Base-by-base conservation (phyloP, 257 asterid species). In the Thymus quinquecostatus region DNA sequence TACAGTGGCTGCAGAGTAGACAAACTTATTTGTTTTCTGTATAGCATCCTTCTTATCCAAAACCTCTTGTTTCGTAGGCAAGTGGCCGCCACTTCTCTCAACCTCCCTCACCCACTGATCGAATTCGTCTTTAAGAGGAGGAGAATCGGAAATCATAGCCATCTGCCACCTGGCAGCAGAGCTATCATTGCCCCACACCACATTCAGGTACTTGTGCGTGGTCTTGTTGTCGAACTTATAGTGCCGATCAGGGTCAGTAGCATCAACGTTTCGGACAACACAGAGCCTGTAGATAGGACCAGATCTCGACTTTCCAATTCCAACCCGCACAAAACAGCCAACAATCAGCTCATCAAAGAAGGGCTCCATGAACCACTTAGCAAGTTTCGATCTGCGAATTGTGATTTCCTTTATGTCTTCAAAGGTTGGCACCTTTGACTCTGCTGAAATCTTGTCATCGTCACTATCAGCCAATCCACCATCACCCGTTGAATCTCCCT, bases 111-210 rank as follows among this genome's bases (percentile, higher is more conserved):
- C 87, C 99, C 99, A 94, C 79, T 88, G 99, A 68, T 94, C 98
- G 70, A 79, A 94, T 79, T 94, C 99, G 53, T 86, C 95, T 77
- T 80, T 86, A 34, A 76, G 21, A 12, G 98, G 98, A 53, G 90
- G 77, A 30, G 97, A 88, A 80, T 94, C 97, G 1, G 99, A 94
- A 71, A 89, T 61, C 99, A 91, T 94, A 21, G 97, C 95, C 96
- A 94, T 94, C 82, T 94, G 97, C 98, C 97, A 94, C 85, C 99
- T 88, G 44, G 97, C 97, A 10, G 99, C 95, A 54, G 97, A 87
- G 82, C 76, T 88, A 78, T 94, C 99, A 36, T 85, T 91, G 66
- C 98, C 99, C 99, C 99, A 94, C 69, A 89, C 89, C 68, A 88
- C 84, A 77, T 92, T 94, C 75, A 94, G 82, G 77, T 84, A 91